Conservation (phyloP, 495 filamentous ascomycete genomes). For the Aspergillus carlsbadensis region DNA sequence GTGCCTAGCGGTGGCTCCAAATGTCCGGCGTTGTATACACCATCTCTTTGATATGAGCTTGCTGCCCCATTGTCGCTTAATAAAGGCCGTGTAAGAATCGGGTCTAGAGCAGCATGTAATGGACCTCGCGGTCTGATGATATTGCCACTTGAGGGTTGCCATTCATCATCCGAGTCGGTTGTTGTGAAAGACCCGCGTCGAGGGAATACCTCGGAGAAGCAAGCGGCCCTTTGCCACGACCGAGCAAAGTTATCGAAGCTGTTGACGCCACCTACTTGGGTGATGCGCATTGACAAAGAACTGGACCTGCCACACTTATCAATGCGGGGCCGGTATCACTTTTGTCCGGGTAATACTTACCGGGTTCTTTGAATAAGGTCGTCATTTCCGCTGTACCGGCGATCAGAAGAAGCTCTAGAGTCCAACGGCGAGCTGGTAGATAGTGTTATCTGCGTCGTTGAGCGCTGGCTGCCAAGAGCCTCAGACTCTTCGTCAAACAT, state of each 20-base stretch:
- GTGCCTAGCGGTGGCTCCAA: slow-evolving; percentile 63
- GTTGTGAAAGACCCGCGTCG: slow-evolving; percentile 69
- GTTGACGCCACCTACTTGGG: slow-evolving; percentile 86
- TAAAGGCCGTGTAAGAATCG: slow-evolving; percentile 29
- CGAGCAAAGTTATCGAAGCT: slow-evolving; percentile 92
- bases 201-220: slow-evolving; percentile 81
- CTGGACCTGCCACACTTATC: slow-evolving; percentile 36
- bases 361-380: slow-evolving; percentile 11
- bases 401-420: slow-evolving; percentile 5
- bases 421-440: slow-evolving; percentile 12
- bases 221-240: slow-evolving; percentile 90
- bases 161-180: slow-evolving; percentile 49
- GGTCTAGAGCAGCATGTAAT: slow-evolving; percentile 16
- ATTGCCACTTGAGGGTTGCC: slow-evolving; percentile 28
- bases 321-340: not conserved
- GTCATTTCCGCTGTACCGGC: not conserved
- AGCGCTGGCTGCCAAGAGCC: not conserved
- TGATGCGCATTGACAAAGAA: slow-evolving; percentile 73
- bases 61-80: slow-evolving; percentile 24
- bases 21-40: slow-evolving; percentile 21
- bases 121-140: slow-evolving; percentile 35
- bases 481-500: slow-evolving; percentile 10
- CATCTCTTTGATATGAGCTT: slow-evolving; percentile 17
- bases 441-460: slow-evolving; percentile 9
- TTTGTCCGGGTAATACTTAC: slow-evolving; percentile 1